Conservation (phyloP, 176 grass and related monocot genomes). For the Eremochloa ophiuroides region DNA sequence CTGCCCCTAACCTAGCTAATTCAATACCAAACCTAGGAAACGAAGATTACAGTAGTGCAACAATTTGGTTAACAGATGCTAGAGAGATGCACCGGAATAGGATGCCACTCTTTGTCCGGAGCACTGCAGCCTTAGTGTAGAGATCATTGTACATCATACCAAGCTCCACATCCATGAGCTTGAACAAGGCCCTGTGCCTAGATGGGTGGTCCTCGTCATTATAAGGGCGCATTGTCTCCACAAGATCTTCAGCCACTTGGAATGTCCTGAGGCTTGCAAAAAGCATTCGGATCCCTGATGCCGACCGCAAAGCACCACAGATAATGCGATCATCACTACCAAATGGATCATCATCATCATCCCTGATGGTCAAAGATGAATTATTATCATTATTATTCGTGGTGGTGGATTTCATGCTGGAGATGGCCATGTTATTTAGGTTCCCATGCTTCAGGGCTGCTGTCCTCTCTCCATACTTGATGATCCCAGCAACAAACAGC, state of each 20-base stretch:
- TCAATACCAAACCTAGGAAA: no score
- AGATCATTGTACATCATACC: background rate
- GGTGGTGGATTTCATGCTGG: no score
- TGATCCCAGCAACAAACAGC: background rate
- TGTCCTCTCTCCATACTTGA: background rate
- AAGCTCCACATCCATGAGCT: background rate
- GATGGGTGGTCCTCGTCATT: no score
- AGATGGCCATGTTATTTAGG: no score
- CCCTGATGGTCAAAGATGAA: no score
- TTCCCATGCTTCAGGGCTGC: background rate
- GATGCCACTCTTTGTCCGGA: background rate
- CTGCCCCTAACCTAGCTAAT: no score
- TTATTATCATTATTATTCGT: no score
- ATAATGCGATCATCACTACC: no score
- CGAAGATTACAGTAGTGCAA: no score
- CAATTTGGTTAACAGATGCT: no score
- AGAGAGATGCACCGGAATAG: background rate
- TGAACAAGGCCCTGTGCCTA: background rate
- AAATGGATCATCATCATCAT: no score
- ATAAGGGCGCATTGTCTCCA: no score
- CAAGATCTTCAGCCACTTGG: background rate
- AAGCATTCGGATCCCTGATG: background rate
- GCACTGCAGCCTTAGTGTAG: background rate
- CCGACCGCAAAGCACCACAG: background rate
- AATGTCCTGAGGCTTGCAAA: background rate